phyloP scores from a whole-genome alignment of 441 rosid species.

The Daphne laureola region DNA sequence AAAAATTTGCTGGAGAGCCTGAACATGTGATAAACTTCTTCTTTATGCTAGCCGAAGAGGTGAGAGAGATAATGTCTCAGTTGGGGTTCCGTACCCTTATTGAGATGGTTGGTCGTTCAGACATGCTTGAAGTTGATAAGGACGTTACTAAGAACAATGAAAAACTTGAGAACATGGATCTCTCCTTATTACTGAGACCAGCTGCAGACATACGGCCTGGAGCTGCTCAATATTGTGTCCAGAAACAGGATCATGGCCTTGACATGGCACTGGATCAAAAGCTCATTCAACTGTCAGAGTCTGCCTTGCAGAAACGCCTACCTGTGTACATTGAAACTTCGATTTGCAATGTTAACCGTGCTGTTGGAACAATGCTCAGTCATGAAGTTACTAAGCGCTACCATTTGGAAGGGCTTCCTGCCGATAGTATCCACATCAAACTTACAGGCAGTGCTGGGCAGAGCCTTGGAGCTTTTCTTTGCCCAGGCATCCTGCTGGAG shows the following conservation, averaged over 20 bases:
- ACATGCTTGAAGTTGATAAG: slow-evolving; percentile 95
- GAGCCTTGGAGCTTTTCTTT: slow-evolving; percentile 95
- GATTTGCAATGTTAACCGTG: slow-evolving; percentile 91
- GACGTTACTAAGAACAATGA: slow-evolving; percentile 77
- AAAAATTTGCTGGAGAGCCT: slow-evolving; percentile 98
- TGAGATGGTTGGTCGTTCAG: slow-evolving; percentile 99
- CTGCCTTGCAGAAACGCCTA: slow-evolving; percentile 77
- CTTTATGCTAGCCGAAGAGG: slow-evolving; percentile 98
- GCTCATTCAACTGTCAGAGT: slow-evolving; percentile 58
- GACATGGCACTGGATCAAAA: slow-evolving; percentile 94
- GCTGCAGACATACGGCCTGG: slow-evolving; percentile 97
- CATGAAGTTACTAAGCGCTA: slow-evolving; percentile 97
- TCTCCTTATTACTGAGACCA: slow-evolving; percentile 78
- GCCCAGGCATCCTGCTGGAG: slow-evolving; percentile 90
- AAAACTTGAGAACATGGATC: slow-evolving; percentile 88
- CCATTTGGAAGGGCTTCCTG: slow-evolving; percentile 79
- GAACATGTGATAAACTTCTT: slow-evolving; percentile 98
- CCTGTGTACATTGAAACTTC: slow-evolving; percentile 85
- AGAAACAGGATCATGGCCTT: slow-evolving; percentile 95
- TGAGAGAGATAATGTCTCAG: slow-evolving; percentile 93
- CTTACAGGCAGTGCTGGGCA: slow-evolving; percentile 97
- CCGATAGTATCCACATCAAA: slow-evolving; percentile 88
- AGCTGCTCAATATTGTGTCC: slow-evolving; percentile 89
- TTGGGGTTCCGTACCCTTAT: slow-evolving; percentile 80
- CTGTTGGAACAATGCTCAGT: slow-evolving; percentile 99